A percentile compares a stretch with the other conserved stretches of the same genome.
Conservation (phyloP, 257 asterid genomes). For the Nicotiana benthamiana region DNA sequence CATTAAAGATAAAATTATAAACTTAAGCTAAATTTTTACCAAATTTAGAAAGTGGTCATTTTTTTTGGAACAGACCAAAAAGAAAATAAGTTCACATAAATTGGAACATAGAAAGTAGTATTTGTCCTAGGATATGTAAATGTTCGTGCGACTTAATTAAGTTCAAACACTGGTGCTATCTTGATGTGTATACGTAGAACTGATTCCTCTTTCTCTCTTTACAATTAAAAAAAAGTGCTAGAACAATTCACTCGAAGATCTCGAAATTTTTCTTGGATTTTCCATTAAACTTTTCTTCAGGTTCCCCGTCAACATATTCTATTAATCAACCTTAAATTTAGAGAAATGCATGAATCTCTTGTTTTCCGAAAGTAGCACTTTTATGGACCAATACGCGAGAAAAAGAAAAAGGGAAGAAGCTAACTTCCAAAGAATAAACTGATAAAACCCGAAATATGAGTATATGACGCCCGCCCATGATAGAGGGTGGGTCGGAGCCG, state of each 20-base stretch:
- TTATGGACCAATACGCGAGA: neutral
- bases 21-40: no score
- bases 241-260: neutral
- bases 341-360: neutral
- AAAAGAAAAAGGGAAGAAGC: neutral
- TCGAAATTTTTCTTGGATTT: neutral
- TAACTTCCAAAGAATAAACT: neutral
- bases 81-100: no score
- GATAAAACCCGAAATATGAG: neutral
- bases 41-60: no score
- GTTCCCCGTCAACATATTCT: neutral
- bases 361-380: neutral
- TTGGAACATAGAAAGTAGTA: no score
- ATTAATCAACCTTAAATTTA: neutral
- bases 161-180: neutral
- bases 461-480: no score
- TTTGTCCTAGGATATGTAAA: neutral
- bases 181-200: neutral
- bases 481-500: no score
- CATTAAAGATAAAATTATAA: no score
- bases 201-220: neutral
- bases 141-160: neutral
- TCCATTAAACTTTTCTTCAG: neutral
- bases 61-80: no score
- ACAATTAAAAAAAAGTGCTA: no score